Percentiles rank a stretch among this genome's conserved stretches.
These are phyloP conservation scores for Penicillium atrosanguineum DNA, from an alignment of 495 filamentous ascomycete species.

Conservation along the genomic window DNA sequence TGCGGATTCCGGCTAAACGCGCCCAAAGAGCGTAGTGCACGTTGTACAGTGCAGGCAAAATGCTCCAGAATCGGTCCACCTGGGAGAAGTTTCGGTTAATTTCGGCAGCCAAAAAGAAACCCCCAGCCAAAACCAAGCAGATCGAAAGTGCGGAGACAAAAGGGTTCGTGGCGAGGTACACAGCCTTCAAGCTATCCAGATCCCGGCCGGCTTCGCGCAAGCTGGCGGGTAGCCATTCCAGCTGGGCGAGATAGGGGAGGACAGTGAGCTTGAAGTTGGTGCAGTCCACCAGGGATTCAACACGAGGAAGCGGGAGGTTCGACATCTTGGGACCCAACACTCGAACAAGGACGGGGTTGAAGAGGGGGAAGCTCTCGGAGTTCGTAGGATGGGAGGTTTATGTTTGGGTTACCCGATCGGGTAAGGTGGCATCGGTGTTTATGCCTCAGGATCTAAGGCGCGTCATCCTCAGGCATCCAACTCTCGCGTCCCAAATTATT, in stretches of 20 bases:
- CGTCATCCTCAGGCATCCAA: conserved; percentile 12
- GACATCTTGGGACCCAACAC: conserved; percentile 45
- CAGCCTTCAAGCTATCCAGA: conserved; percentile 51
- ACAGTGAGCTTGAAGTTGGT: conserved; percentile 71
- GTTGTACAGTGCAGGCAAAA: conserved; percentile 84
- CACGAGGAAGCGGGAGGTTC: conserved; percentile 55
- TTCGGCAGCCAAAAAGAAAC: conserved; percentile 74
- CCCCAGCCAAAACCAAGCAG: conserved; percentile 60
- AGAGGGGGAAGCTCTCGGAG: not conserved
- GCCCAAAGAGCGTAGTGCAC: conserved; percentile 84
- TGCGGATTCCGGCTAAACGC: conserved; percentile 68
- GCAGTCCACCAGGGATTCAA: conserved; percentile 68
- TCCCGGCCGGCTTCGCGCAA: conserved; percentile 56
- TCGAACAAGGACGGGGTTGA: not conserved
- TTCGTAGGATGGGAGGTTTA: not conserved
- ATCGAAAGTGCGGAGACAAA: conserved; percentile 72
- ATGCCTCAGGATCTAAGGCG: conserved; percentile 23
- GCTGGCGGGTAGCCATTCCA: conserved; percentile 66
- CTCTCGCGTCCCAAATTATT: conserved; percentile 19
- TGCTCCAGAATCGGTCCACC: conserved; percentile 87
- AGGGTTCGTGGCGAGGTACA: conserved; percentile 89
- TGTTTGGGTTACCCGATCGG: conserved; percentile 32
- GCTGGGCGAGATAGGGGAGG: conserved; percentile 71
- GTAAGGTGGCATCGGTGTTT: conserved; percentile 1
- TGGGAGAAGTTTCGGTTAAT: conserved; percentile 92